phyloP scores from a whole-genome alignment of 2,329 filamentous ascomycete species.

The Fusarium mangiferae region DNA sequence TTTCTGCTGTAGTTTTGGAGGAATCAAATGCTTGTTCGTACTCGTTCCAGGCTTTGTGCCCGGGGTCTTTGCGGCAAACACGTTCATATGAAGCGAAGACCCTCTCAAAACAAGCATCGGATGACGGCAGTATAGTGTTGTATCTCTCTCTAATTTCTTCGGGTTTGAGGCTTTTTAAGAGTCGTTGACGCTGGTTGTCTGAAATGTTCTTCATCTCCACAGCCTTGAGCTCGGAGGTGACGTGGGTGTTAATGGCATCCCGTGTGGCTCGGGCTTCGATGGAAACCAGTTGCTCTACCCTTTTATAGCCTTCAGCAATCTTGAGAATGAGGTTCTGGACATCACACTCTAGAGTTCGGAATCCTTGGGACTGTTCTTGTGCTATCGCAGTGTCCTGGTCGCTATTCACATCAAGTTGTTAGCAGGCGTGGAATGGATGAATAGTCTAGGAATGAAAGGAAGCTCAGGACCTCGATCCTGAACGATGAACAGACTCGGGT shows the following conservation, averaged over 20 bases:
- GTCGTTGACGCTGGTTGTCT: neutral
- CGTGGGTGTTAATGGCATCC: neutral
- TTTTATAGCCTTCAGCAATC: rapidly evolving
- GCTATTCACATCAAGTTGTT: rapidly evolving
- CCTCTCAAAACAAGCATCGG: neutral
- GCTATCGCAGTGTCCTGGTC: neutral
- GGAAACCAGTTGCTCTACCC: neutral
- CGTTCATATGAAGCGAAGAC: neutral
- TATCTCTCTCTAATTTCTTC: neutral
- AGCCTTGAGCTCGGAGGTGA: neutral
- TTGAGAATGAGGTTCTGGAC: neutral
- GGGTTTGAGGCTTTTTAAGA: neutral
- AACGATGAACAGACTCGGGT: too few species aligned
- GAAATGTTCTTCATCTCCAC: rapidly evolving
- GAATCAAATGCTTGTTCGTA: too few species aligned
- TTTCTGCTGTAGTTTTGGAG: too few species aligned
- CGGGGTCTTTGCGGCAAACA: rapidly evolving
- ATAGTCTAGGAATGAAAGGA: neutral
- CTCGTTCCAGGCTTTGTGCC: neutral
- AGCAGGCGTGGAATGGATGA: neutral
- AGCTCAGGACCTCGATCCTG: rapidly evolving
- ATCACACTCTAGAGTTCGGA: neutral
- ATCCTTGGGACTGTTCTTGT: neutral
- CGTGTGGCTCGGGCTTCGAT: neutral
- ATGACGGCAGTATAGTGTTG: rapidly evolving